A percentile compares a stretch with the other conserved stretches of the same genome.
These are phyloP conservation scores for Aspergillus amoenus DNA, from an alignment of 2,329 filamentous ascomycete genomes.

Conservation along the genomic window DNA sequence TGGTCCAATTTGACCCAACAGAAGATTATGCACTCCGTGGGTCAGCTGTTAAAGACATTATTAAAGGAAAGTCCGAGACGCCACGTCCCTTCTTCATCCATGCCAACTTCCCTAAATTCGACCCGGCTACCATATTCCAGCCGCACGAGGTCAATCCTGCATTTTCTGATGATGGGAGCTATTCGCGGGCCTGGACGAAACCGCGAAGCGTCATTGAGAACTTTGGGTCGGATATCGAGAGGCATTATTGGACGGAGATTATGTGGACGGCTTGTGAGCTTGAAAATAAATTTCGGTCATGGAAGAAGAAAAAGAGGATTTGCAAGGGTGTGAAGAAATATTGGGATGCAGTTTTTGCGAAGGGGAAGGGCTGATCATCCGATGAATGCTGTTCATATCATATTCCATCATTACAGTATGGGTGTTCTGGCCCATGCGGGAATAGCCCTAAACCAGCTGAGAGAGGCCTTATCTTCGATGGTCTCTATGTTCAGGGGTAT, in stretches of 20 bases:
- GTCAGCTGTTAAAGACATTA: constrained; percentile 25
- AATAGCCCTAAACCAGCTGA: not conserved
- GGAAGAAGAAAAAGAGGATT: constrained; percentile 32
- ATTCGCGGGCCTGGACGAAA: constrained; percentile 34
- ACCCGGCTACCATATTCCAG: constrained; percentile 38
- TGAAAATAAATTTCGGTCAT: constrained; percentile 32
- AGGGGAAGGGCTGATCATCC: not conserved
- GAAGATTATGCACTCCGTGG: constrained; percentile 30
- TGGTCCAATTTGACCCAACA: constrained; percentile 39
- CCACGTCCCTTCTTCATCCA: constrained; percentile 42
- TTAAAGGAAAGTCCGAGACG: constrained; percentile 23
- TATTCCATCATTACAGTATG: not conserved
- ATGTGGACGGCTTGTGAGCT: constrained; percentile 40
- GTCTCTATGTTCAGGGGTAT: not conserved
- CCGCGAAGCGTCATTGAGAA: constrained; percentile 28
- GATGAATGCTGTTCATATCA: not conserved
- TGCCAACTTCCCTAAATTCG: constrained; percentile 42
- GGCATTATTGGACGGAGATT: constrained; percentile 40
- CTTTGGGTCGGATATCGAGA: constrained; percentile 39
- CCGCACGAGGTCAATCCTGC: constrained; percentile 29
- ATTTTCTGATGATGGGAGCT: constrained; percentile 31
- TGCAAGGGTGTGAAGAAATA: constrained; percentile 35
- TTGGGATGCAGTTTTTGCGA: constrained; percentile 35
- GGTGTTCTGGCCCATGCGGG: not conserved
- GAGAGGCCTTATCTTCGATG: not conserved